These are phyloP conservation scores for Tulasnella sp. DNA, from an alignment of 768 basidiomycete genomes.

Conservation along the genomic window DNA sequence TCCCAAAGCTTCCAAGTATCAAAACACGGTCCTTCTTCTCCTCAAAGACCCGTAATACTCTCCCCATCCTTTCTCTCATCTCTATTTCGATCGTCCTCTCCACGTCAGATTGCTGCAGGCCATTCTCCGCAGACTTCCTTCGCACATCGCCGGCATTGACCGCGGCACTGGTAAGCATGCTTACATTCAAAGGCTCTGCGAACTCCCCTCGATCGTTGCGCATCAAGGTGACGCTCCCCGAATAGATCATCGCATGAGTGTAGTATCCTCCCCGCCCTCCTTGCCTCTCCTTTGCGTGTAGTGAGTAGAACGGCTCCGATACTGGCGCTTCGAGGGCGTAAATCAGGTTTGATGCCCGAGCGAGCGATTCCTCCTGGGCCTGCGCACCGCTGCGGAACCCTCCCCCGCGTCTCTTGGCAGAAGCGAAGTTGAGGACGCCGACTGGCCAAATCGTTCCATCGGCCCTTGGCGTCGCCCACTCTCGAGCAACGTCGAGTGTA, in stretches of 20 bases:
- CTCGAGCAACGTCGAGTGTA: background rate
- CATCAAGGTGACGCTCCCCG: slow-evolving; percentile 51
- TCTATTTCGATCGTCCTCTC: slow-evolving; percentile 37
- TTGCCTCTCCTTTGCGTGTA: slow-evolving; percentile 39
- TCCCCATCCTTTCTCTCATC: slow-evolving; percentile 64
- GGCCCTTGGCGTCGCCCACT: background rate
- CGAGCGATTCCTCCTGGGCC: slow-evolving; percentile 74
- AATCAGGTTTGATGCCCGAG: slow-evolving; percentile 63
- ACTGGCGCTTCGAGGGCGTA: slow-evolving; percentile 45
- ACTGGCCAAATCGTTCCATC: slow-evolving; percentile 22
- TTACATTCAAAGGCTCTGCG: slow-evolving; percentile 46
- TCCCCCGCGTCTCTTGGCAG: slow-evolving; percentile 63
- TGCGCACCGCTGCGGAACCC: slow-evolving; percentile 63
- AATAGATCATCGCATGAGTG: slow-evolving; percentile 70
- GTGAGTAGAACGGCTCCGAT: slow-evolving; percentile 50
- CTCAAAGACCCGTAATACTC: slow-evolving; percentile 57
- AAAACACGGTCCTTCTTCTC: slow-evolving; percentile 46
- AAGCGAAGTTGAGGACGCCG: slow-evolving; percentile 68
- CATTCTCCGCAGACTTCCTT: slow-evolving; percentile 21
- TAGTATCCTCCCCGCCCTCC: slow-evolving; percentile 43
- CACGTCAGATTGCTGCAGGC: slow-evolving; percentile 15
- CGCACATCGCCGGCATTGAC: slow-evolving; percentile 56
- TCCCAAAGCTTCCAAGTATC: slow-evolving; percentile 67
- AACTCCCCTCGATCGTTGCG: slow-evolving; percentile 52
- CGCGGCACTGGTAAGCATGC: slow-evolving; percentile 62